Evolutionary conservation across 768 basidiomycete genomes (phyloP), one percentile per base, ranked within the genome.

Genomic region (Tricholoma matsutake): DNA sequence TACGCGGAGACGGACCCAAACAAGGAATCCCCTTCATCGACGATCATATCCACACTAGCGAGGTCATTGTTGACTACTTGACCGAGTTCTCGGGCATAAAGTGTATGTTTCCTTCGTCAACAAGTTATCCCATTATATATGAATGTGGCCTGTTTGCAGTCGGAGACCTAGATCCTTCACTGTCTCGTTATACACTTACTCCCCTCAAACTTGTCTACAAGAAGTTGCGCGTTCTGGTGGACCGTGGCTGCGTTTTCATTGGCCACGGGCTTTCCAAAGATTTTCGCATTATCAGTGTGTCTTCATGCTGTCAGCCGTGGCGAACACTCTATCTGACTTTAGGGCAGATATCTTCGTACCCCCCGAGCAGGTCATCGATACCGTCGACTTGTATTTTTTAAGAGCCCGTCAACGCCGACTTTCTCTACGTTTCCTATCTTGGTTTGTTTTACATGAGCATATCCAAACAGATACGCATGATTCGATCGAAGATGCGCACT

Each of bases 131-230:
- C 29, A 55, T 29, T 22, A 5, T 7, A 54, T 20, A 16, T 45
- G 65, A 22, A 62, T 63, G 57, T 25, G 66, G 11, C 16, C 47
- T 57, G 16, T 20, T 51, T 58, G 14, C 68, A 98, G 96, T 85
- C 64, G 97, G 97, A 9, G 97, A 99, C 71, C 80, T 99, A 55
- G 94, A 98, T 69, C 92, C 92, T 8, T 79, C 83, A 58, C 76
- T 86, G 39, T 96, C 96, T 2, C 84, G 83, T 6, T 86, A 97
- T 71, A 97, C 96, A 0, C 79, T 98, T 51, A 97, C 96, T 1
- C 96, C 97, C 0, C 78, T 98, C 60, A 99, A 99, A 69, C 83
- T 96, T n/a, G 97, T 95, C 2, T 99, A 98, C 78, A 98, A 98
- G 81, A 99, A 99, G 71, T 78, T 99, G 11, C 86, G 97, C 2